Percentiles rank a stretch among this genome's conserved stretches.
These are phyloP conservation scores for Cladobotryum mycophilum DNA, from an alignment of 2,329 filamentous ascomycete genomes.

Conservation along the genomic window DNA sequence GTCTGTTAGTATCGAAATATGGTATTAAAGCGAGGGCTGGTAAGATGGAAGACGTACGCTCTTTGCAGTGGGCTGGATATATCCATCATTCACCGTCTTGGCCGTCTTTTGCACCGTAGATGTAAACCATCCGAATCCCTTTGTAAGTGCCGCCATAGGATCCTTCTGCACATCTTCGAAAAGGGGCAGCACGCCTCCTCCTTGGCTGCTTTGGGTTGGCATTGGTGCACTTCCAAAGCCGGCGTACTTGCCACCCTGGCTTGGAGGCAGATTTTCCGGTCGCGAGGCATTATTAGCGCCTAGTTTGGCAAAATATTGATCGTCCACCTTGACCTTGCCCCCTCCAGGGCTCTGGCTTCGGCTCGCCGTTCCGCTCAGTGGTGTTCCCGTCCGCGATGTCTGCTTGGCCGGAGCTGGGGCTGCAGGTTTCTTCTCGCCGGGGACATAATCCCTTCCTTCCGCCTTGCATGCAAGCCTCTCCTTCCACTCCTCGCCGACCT, in stretches of 20 bases:
- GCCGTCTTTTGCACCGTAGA: constrained; percentile 83
- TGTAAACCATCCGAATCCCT: constrained; percentile 92
- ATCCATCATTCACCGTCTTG: constrained; percentile 83
- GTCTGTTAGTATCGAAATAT: constrained; percentile 17
- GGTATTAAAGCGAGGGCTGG: background rate
- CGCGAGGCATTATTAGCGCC: constrained; percentile 76
- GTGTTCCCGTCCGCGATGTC: constrained; percentile 34
- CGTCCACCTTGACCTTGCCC: constrained; percentile 61
- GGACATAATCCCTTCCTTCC: constrained; percentile 80
- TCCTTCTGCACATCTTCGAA: constrained; percentile 90
- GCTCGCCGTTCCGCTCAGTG: constrained; percentile 33
- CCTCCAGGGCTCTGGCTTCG: constrained; percentile 35
- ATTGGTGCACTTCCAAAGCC: constrained; percentile 80
- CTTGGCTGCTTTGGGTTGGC: constrained; percentile 38
- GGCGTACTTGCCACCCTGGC: constrained; percentile 83
- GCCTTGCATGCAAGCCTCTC: constrained; percentile 82
- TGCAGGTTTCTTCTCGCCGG: constrained; percentile 53
- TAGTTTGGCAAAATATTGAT: constrained; percentile 83
- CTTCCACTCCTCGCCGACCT: constrained; percentile 92
- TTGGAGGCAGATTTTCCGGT: constrained; percentile 69
- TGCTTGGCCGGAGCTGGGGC: constrained; percentile 28
- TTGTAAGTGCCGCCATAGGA: constrained; percentile 78
- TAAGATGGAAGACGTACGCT: constrained; percentile 18
- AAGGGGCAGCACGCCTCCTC: constrained; percentile 50
- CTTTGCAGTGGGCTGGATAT: constrained; percentile 80